Percentiles rank a stretch among this genome's conserved stretches.
Evolutionary conservation across 192 early-diverging fungal genomes (phyloP).

Genomic region (Dispira parvispora): DNA sequence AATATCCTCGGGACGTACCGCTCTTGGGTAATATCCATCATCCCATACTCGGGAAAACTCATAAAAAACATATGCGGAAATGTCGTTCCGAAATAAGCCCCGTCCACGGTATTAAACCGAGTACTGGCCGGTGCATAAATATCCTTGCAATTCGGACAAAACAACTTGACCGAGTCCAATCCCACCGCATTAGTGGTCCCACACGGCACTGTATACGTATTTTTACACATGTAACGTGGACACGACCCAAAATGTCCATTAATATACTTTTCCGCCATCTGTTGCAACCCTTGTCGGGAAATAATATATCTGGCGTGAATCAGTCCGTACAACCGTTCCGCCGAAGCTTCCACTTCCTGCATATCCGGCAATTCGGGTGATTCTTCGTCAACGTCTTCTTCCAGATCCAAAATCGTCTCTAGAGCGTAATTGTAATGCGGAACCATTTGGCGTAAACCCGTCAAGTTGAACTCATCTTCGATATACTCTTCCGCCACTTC

Average conservation of each 20-base stretch:
- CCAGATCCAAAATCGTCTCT: slow-evolving; percentile 88
- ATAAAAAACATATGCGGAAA: slow-evolving; percentile 87
- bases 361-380: slow-evolving; percentile 46
- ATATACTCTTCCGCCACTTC: slow-evolving; percentile 68
- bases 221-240: slow-evolving; percentile 51
- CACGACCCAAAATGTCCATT: slow-evolving; percentile 62
- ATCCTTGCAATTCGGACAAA: slow-evolving; percentile 66
- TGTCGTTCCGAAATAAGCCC: slow-evolving; percentile 91
- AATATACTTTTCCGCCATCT: slow-evolving; percentile 67
- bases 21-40: background rate
- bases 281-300: slow-evolving; percentile 67
- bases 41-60: slow-evolving; percentile 40
- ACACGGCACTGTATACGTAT: slow-evolving; percentile 44
- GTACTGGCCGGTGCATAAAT: slow-evolving; percentile 58
- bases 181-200: slow-evolving; percentile 51
- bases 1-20: slow-evolving; percentile 71
- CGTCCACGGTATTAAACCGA: slow-evolving; percentile 49
- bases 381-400: slow-evolving; percentile 25
- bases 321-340: slow-evolving; percentile 81
- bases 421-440: slow-evolving; percentile 82
- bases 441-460: slow-evolving; percentile 67
- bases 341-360: slow-evolving; percentile 61
- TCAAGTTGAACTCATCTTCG: slow-evolving; percentile 95
- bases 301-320: slow-evolving; percentile 89
- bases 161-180: slow-evolving; percentile 51